These are phyloP conservation scores for Rhodotorula sp. DNA, from an alignment of 1,284 basidiomycete species.

Conservation along the genomic window DNA sequence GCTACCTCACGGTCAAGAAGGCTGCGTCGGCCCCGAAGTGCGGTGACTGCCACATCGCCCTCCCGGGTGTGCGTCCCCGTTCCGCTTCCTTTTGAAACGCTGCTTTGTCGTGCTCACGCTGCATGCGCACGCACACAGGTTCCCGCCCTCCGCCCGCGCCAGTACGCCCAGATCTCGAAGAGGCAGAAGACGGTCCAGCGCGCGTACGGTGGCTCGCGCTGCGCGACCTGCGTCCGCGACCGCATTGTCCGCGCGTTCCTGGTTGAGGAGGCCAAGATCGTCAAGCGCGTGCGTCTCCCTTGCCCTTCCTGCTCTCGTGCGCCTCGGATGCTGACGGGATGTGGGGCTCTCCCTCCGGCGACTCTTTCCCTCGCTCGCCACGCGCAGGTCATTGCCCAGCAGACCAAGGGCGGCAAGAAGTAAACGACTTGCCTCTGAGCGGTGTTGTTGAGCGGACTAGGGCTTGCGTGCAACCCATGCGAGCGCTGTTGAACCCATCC, in stretches of 20 bases:
- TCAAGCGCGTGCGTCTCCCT: conserved; percentile 84
- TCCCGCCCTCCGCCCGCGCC: conserved; percentile 85
- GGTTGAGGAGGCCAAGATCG: conserved; percentile 99
- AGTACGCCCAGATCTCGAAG: conserved; percentile 89
- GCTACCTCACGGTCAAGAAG: conserved; percentile 90
- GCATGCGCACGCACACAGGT: conserved; percentile 58
- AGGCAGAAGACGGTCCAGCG: conserved; percentile 90
- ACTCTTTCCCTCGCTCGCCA: neutral
- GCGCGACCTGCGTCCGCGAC: conserved; percentile 86
- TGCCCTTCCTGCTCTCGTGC: neutral
- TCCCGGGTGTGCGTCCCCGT: conserved; percentile 76
- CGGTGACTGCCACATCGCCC: conserved; percentile 87
- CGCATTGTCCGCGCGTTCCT: conserved; percentile 98
- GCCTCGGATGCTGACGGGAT: neutral
- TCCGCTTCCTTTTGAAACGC: neutral
- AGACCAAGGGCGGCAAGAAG: conserved; percentile 39
- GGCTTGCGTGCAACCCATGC: neutral
- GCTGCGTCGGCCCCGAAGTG: conserved; percentile 87
- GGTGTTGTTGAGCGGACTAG: neutral
- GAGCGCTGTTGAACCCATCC: neutral
- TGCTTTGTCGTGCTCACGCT: no score
- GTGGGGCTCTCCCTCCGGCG: neutral
- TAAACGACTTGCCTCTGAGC: conserved; percentile 18
- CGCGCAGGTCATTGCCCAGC: conserved; percentile 39
- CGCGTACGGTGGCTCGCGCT: conserved; percentile 93